Percentiles rank a stretch among this genome's conserved stretches.
Evolutionary conservation across 116 monocot species (phyloP).

Genomic region (Dioscorea cayenensis): DNA sequence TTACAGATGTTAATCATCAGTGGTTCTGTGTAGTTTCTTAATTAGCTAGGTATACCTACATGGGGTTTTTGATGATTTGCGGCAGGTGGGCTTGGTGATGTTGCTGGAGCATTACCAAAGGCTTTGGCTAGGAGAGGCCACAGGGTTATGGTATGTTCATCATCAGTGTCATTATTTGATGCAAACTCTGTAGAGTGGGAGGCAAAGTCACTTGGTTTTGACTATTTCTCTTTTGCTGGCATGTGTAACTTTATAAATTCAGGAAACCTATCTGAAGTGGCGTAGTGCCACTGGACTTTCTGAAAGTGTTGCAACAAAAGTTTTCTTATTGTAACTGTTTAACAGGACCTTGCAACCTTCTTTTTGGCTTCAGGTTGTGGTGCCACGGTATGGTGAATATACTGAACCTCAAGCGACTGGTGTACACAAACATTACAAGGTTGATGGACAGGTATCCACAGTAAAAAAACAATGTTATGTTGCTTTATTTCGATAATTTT

Average conservation of each 20-base stretch:
- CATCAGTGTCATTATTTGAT: slow-evolving; percentile 4
- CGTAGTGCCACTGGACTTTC: not conserved
- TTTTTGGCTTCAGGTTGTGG: slow-evolving; percentile 49
- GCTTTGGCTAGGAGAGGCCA: slow-evolving; percentile 86
- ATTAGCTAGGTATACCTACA: not conserved
- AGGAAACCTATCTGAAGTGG: not conserved
- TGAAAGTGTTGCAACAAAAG: not conserved
- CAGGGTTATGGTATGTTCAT: slow-evolving; percentile 63
- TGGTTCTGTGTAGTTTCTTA: not conserved
- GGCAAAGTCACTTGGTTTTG: not conserved
- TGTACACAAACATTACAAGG: slow-evolving; percentile 51
- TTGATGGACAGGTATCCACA: slow-evolving; percentile 60
- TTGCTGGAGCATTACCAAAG: slow-evolving; percentile 83
- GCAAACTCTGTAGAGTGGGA: not conserved
- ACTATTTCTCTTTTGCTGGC: not conserved
- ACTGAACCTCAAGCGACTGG: slow-evolving; percentile 56
- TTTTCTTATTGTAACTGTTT: not conserved
- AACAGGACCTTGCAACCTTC: not conserved
- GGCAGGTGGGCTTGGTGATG: slow-evolving; percentile 92
- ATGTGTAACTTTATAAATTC: not conserved
- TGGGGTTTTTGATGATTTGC: not conserved
- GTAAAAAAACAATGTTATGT: not conserved
- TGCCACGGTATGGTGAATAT: slow-evolving; percentile 72
- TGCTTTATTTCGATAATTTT: no score
- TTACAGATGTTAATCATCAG: not conserved